Percentiles rank a stretch among this genome's conserved stretches.
phyloP scores from a whole-genome alignment of 345 rosid genomes.

The Acer negundo region DNA sequence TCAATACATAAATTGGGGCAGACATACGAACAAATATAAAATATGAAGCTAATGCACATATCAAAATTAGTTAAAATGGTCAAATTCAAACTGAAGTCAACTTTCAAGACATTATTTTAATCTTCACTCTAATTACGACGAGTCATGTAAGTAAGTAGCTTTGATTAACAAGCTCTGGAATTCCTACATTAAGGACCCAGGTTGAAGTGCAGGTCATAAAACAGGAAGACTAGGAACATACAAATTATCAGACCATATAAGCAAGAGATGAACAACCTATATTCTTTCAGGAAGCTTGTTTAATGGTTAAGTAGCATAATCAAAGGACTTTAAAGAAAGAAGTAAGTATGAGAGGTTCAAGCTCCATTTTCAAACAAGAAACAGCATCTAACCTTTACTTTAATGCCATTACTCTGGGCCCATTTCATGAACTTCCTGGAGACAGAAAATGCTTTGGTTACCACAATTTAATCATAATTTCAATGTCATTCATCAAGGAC shows the following conservation, averaged over 20 bases:
- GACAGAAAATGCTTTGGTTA: not conserved
- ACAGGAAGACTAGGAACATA: not conserved
- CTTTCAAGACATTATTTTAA: not conserved
- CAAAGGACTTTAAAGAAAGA: not conserved
- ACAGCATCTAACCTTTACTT: not conserved
- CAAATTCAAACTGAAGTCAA: not conserved
- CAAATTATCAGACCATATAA: not conserved
- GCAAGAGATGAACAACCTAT: not conserved
- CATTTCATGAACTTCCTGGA: not conserved
- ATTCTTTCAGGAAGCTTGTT: not conserved
- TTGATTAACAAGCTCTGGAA: not conserved
- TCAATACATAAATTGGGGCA: no score
- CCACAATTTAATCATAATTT: not conserved
- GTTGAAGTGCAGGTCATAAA: not conserved
- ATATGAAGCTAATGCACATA: no score
- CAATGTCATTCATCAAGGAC: not conserved
- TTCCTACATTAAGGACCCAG: not conserved
- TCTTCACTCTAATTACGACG: not conserved
- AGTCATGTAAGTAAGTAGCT: no score
- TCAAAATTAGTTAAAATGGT: not conserved
- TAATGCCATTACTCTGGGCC: not conserved
- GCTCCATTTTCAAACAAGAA: not conserved
- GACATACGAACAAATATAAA: no score
- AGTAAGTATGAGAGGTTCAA: not conserved
- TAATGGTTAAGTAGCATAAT: not conserved